A percentile compares a stretch with the other conserved stretches of the same genome.
phyloP scores from a whole-genome alignment of 2,329 filamentous ascomycete genomes.

The Calonectria ilicicola region DNA sequence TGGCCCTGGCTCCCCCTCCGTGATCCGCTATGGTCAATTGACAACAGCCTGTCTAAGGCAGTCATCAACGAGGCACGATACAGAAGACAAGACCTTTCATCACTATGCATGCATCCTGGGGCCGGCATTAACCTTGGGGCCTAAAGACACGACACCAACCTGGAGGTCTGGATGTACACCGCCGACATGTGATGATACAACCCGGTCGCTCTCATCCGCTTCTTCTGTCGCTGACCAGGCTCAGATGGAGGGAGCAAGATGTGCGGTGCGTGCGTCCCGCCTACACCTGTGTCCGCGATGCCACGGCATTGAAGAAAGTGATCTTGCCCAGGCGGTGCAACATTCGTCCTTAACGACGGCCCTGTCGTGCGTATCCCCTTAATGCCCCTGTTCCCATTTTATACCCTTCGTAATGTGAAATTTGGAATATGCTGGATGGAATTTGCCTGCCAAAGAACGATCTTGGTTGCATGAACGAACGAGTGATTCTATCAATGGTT shows the following conservation, averaged over 20 bases:
- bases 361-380: constrained; percentile 8
- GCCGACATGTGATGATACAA: constrained; percentile 25
- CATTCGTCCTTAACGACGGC: constrained; percentile 13
- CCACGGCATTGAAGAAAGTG: constrained; percentile 26
- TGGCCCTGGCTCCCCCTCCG: constrained; percentile 1
- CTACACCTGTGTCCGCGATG: constrained; percentile 17
- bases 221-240: background rate
- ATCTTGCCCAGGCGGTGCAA: constrained; percentile 20
- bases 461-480: background rate
- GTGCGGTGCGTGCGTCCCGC: constrained; percentile 10
- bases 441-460: background rate
- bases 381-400: constrained; percentile 15
- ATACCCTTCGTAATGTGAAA: constrained; percentile 18
- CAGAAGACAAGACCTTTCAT: background rate
- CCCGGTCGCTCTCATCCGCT: constrained; percentile 9
- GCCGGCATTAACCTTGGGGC: constrained; percentile 19
- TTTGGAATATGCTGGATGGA: constrained; percentile 6
- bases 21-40: constrained; percentile 26
- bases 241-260: background rate
- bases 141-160: background rate
- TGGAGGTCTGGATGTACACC: constrained; percentile 1
- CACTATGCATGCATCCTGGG: constrained; percentile 10
- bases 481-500: background rate
- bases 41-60: constrained; percentile 5
- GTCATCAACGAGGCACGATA: constrained; percentile 4